These are phyloP conservation scores for Chaetoscypha palmicola DNA, from an alignment of 2,329 filamentous ascomycete genomes.

Conservation along the genomic window DNA sequence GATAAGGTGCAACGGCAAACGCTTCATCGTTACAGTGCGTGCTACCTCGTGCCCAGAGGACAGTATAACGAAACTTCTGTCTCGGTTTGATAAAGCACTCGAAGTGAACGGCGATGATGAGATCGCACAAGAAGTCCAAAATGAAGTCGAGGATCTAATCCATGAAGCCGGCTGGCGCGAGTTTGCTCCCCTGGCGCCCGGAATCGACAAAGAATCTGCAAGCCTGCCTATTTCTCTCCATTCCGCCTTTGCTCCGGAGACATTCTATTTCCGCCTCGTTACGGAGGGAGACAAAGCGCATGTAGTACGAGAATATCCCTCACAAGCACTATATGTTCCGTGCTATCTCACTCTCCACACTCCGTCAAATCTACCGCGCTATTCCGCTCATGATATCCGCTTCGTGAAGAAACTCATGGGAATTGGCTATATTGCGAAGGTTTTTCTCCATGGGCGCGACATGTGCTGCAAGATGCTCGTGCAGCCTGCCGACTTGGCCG, in stretches of 20 bases:
- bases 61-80: slow-evolving; percentile 9
- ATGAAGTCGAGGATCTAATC: slow-evolving; percentile 13
- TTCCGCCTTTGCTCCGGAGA: slow-evolving; percentile 13
- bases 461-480: slow-evolving; percentile 17
- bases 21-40: slow-evolving; percentile 13
- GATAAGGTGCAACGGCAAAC: slow-evolving; percentile 10
- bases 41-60: slow-evolving; percentile 9
- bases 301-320: slow-evolving; percentile 10
- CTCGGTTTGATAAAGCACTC: slow-evolving; percentile 11
- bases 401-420: slow-evolving; percentile 11
- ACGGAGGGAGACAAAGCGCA: slow-evolving; percentile 9
- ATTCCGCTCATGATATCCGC: slow-evolving; percentile 11
- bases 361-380: slow-evolving; percentile 10
- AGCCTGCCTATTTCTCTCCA: slow-evolving; percentile 5
- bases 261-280: slow-evolving; percentile 13
- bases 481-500: slow-evolving; percentile 2
- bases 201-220: slow-evolving; percentile 5
- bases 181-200: slow-evolving; percentile 12
- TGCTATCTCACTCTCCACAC: slow-evolving; percentile 7
- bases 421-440: slow-evolving; percentile 3
- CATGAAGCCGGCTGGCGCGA: slow-evolving; percentile 11
- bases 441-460: slow-evolving; percentile 10
- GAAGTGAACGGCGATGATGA: slow-evolving; percentile 11
- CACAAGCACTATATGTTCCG: slow-evolving; percentile 4
- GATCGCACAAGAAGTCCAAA: slow-evolving; percentile 12